Conservation (phyloP, 164 flowering plant genomes). For the Aristolochia californica region DNA sequence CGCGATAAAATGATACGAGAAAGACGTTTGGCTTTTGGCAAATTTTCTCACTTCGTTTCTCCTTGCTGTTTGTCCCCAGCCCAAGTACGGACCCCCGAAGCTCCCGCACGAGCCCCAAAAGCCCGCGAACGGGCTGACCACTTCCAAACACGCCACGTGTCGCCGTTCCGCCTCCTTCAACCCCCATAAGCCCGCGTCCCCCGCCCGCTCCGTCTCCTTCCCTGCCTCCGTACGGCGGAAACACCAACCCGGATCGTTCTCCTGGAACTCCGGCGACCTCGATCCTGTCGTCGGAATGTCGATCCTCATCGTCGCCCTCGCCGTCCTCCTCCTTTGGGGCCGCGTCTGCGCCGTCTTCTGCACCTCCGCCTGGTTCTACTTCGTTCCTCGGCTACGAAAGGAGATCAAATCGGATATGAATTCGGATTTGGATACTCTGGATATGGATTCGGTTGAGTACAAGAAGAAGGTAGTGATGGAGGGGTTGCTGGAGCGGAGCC, state of each 20-base stretch:
- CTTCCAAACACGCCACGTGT: background rate
- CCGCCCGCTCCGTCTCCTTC: background rate
- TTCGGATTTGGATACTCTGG: too few relatives aligned
- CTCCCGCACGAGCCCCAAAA: background rate
- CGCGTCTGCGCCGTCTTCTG: slow-evolving; percentile 50
- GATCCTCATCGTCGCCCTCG: slow-evolving; percentile 32
- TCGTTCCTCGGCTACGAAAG: slow-evolving; percentile 20
- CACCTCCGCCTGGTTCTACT: slow-evolving; percentile 44
- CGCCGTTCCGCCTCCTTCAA: background rate
- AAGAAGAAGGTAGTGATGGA: slow-evolving; percentile 45
- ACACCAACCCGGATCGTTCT: background rate
- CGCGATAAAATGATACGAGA: too few relatives aligned
- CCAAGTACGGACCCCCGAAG: background rate
- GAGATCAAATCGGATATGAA: background rate
- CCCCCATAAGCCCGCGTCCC: background rate
- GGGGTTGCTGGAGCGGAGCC: slow-evolving; percentile 35
- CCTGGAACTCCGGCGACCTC: background rate
- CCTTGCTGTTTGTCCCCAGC: background rate
- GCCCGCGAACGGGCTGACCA: background rate
- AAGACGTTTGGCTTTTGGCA: too few relatives aligned
- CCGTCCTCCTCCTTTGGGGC: slow-evolving; percentile 46
- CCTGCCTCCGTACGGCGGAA: background rate
- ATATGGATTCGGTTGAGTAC: slow-evolving; percentile 20
- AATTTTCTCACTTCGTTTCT: background rate
- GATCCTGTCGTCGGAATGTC: slow-evolving; percentile 34